phyloP scores from a whole-genome alignment of 2,329 filamentous ascomycete species.

The Scedosporium apiospermum region DNA sequence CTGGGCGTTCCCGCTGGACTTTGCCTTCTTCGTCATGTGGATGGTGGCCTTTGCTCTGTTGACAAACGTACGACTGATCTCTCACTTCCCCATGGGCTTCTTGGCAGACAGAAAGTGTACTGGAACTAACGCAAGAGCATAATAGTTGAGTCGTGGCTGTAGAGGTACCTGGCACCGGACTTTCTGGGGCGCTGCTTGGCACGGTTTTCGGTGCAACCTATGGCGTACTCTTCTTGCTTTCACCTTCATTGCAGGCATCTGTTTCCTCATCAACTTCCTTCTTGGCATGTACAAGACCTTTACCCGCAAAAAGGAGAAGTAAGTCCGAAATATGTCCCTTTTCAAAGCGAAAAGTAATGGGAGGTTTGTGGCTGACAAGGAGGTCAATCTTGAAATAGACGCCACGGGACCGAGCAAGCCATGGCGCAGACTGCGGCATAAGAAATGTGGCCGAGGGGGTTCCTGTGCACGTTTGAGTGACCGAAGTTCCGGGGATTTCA shows the following conservation, averaged over 20 bases:
- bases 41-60: constrained; percentile 17
- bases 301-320: not conserved
- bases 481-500: too few species aligned
- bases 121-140: constrained; percentile 6
- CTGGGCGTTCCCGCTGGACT: constrained; percentile 16
- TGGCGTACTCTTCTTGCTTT: constrained; percentile 17
- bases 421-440: too few species aligned
- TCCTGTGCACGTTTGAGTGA: too few species aligned
- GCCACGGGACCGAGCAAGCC: too few species aligned
- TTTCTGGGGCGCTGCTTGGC: constrained; percentile 20
- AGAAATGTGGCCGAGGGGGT: too few species aligned
- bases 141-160: constrained; percentile 10
- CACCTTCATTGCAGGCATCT: constrained; percentile 14
- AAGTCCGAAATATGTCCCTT: not conserved
- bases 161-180: constrained; percentile 13
- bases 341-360: too few species aligned
- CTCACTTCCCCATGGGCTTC: not conserved
- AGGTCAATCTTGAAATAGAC: too few species aligned
- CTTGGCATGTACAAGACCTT: constrained; percentile 8
- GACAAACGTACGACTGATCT: constrained; percentile 11
- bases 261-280: constrained; percentile 13
- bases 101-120: not conserved
- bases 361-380: too few species aligned
- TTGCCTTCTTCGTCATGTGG: constrained; percentile 18
- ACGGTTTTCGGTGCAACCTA: constrained; percentile 12